Conservation (phyloP, 2,329 filamentous ascomycete species). For the Stachybotrys chlorohalonatus region DNA sequence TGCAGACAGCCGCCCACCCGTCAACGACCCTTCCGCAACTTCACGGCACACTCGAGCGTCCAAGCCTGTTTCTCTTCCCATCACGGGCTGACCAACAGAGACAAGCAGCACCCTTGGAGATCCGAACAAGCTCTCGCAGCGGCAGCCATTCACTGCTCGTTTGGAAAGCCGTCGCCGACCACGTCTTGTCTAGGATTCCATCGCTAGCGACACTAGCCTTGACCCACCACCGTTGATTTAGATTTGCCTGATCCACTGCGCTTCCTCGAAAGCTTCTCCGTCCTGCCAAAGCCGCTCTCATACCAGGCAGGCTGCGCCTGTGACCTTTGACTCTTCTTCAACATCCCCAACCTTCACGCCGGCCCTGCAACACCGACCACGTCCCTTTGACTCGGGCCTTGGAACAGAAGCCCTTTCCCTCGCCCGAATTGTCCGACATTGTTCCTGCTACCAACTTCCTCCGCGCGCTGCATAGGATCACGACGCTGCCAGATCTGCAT, state of each 20-base stretch:
- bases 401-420: neutral
- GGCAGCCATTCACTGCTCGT: neutral
- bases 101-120: neutral
- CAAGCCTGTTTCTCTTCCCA: neutral
- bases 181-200: neutral
- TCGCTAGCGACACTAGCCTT: conserved; percentile 4
- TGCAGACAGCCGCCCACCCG: neutral
- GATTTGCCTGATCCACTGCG: neutral
- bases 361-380: neutral
- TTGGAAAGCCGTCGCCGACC: neutral
- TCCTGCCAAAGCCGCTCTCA: neutral
- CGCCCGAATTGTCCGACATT: neutral
- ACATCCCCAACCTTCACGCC: neutral
- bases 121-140: neutral
- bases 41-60: neutral
- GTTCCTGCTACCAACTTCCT: neutral
- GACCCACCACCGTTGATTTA: neutral
- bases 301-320: neutral
- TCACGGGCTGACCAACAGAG: neutral
- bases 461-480: neutral
- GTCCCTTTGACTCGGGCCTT: neutral
- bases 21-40: neutral
- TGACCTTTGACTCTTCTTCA: neutral
- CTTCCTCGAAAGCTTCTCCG: neutral
- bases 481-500: neutral